These are phyloP conservation scores for Barnettozyma siamensis DNA, from an alignment of 805 yeast species.

Conservation along the genomic window DNA sequence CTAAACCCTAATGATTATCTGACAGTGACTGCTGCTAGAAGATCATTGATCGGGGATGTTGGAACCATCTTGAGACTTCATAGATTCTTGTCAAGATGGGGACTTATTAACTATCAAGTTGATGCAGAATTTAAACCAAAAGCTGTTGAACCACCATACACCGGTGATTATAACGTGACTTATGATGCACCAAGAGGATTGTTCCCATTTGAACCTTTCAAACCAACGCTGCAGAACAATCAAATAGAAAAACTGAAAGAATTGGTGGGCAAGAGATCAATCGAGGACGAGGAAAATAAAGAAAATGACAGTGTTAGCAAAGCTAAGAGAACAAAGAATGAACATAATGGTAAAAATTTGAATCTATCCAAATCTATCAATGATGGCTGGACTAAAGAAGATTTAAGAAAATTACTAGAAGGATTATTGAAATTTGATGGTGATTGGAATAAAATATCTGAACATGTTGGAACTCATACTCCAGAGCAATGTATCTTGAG, in stretches of 20 bases:
- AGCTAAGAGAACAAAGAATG: slow-evolving; percentile 3
- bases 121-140: slow-evolving; percentile 70
- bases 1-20: slow-evolving; percentile 85
- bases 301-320: slow-evolving; percentile 2
- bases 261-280: slow-evolving; percentile 19
- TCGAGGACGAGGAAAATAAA: slow-evolving; percentile 12
- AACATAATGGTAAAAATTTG: slow-evolving; percentile 7
- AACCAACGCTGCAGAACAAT: slow-evolving; percentile 46
- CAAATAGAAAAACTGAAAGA: slow-evolving; percentile 39
- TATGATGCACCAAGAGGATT: slow-evolving; percentile 89
- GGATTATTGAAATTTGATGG: slow-evolving; percentile 58
- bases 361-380: slow-evolving; percentile 23
- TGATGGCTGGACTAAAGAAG: slow-evolving; percentile 63
- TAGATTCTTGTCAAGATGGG: slow-evolving; percentile 84
- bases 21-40: slow-evolving; percentile 85
- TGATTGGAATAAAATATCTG: slow-evolving; percentile 78
- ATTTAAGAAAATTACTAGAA: slow-evolving; percentile 52
- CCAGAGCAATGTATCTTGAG: slow-evolving; percentile 77
- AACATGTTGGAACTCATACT: slow-evolving; percentile 59
- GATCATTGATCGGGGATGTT: slow-evolving; percentile 88
- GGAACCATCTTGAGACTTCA: slow-evolving; percentile 83
- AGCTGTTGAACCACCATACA: slow-evolving; percentile 63
- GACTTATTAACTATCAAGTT: slow-evolving; percentile 87
- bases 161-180: slow-evolving; percentile 70
- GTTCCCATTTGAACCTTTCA: slow-evolving; percentile 84